These are phyloP conservation scores for Tetrapyrgos nigripes DNA, from an alignment of 1,284 basidiomycete genomes.

Conservation along the genomic window DNA sequence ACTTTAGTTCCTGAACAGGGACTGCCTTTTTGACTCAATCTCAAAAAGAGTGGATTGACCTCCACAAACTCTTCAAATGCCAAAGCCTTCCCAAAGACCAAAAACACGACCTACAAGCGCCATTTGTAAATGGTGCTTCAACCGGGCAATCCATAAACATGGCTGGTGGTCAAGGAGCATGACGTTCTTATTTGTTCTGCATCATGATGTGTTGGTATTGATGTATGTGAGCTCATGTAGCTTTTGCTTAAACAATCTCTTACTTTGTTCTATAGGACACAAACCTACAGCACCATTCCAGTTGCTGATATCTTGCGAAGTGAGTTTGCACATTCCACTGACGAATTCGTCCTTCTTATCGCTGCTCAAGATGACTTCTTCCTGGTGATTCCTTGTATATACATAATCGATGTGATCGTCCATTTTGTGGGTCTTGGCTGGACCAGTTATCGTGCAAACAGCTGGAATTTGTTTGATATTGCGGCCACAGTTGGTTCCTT, in stretches of 20 bases:
- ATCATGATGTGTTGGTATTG: slow-evolving; percentile 85
- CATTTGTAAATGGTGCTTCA: slow-evolving; percentile 89
- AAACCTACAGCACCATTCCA: slow-evolving; percentile 70
- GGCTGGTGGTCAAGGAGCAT: slow-evolving; percentile 93
- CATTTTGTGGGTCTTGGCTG: slow-evolving; percentile 88
- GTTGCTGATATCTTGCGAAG: slow-evolving; percentile 71
- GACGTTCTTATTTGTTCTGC: slow-evolving; percentile 85
- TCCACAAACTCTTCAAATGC: slow-evolving; percentile 88
- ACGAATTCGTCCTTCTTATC: slow-evolving; percentile 11
- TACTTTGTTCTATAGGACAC: slow-evolving; percentile 62
- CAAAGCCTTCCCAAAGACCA: slow-evolving; percentile 90
- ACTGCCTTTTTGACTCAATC: slow-evolving; percentile 84
- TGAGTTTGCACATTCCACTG: slow-evolving; percentile 41
- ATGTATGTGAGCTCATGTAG: slow-evolving; percentile 62
- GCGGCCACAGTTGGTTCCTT: slow-evolving; percentile 81
- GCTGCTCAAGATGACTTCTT: slow-evolving; percentile 81
- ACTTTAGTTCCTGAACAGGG: slow-evolving; percentile 89
- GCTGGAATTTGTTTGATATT: slow-evolving; percentile 94
- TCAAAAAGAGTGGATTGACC: slow-evolving; percentile 96
- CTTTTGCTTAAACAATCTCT: too few species aligned
- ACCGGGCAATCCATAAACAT: slow-evolving; percentile 89
- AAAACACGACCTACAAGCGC: slow-evolving; percentile 59
- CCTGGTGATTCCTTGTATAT: slow-evolving; percentile 76
- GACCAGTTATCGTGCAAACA: slow-evolving; percentile 84
- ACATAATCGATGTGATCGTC: slow-evolving; percentile 81